Base-by-base conservation (phyloP, 441 rosid species). In the Pelargonium citronellum region DNA sequence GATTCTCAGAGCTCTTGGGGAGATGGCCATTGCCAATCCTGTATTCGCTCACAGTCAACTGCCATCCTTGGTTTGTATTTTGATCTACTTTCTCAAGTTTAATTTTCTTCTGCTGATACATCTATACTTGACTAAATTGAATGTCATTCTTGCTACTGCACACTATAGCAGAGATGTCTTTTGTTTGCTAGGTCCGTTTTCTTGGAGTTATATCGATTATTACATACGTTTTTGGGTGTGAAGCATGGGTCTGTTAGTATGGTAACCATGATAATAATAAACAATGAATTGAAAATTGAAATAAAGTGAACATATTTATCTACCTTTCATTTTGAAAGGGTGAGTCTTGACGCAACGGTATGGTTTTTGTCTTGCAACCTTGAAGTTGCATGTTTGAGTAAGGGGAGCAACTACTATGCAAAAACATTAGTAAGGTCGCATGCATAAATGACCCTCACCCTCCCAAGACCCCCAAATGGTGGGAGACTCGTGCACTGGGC, bases 31-130 rank as follows among this genome's bases (percentile, higher is more conserved):
- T 67, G 87, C 97, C 55, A 96, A 93, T 84, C 95, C 97, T 68
- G 83, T 93, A 68, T 96, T 91, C 82, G 93, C 97, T 24, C 99
- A 93, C 87, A 89, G 99, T 77, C 97, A 91, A 76, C 85, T 96
- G 78, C 92, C 92, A 68, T 85, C 87, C 63, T 83, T 96, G 99
- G 99, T 96, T 76, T 46, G 95, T 83, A 11, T 58, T 65, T 13
- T 43, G n/a, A 68, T 70, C 58, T 16, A 70, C 71, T 69, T 22
- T 76, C 39, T 68, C 58, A 22, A 64, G 16, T 20, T 55, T 2
- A 53, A 4, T 13, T 27, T 13, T 67, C 46, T 39, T 1, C 47
- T 63, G 5, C 8, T 19, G 7, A 37, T 41, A 66, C 43, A 39
- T 62, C 39, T 64, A 7, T 15, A 51, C 0, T 51, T n/a, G 17